Evolutionary conservation across 495 filamentous ascomycete genomes (phyloP), one percentile per base, ranked within the genome.

Genomic region (Penicillium nucicola): DNA sequence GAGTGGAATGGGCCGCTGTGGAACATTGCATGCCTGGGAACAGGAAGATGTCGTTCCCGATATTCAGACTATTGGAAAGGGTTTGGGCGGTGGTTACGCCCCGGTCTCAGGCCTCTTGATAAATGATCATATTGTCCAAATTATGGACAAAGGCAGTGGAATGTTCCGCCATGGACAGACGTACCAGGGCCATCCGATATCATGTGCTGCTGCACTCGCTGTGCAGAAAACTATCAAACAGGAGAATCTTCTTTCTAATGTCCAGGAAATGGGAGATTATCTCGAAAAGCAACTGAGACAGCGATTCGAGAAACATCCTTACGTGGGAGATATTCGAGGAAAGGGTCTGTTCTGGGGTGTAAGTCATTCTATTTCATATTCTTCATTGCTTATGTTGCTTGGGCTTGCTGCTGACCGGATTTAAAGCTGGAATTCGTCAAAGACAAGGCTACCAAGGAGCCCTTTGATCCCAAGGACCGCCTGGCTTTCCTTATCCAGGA

Each of bases 1-100:
- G 87, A 82, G 85, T 57, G 88, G 86, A 0, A 88, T 88, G 80
- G 87, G 86, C 1, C 76, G 84, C 7, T 79, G 75, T 13, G 86
- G 86, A 0, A 86, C 81, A 3, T 60, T 87, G 4, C 83, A 86
- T 44, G 84, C 81, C 2, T 90, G 84, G 82, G 75, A 88, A 47
- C 77, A 81, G 36, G 85, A 88, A 60, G 73, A 50, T 38, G 66
- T 83, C 11, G 71, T 77, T 0, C 84, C 84, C 0, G 86, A 89
- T 60, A 77, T 90, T n/a, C 77, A 84, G 58, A 80, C 81, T 0
- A 75, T 87, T n/a, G 86, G 79, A 1, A 90, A 90, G 59, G 83
- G 80, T 0, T 70, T 90, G 0, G 85, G 83, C 4, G 86, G 81
- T 31, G 85, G 84, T 0, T 86, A 84, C 46, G 76, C 78, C 10